A percentile compares a stretch with the other conserved stretches of the same genome.
Conservation (phyloP, 805 yeast genomes). For the Candida qinlingensis region DNA sequence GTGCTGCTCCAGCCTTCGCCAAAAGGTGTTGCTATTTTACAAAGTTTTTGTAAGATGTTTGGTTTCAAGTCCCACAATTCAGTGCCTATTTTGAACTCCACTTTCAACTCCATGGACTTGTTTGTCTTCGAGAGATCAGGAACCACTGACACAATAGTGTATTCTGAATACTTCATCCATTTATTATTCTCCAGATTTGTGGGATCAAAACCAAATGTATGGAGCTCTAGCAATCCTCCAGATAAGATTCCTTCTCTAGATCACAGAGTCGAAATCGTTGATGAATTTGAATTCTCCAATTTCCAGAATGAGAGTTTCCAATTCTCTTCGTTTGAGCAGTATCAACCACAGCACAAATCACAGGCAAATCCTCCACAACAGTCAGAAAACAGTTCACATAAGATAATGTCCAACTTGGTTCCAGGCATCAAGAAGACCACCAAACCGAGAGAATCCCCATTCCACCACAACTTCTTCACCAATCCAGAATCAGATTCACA, state of each 20-base stretch:
- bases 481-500: conserved; percentile 87
- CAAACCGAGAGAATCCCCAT: conserved; percentile 45
- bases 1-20: conserved; percentile 78
- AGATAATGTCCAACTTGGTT: background rate
- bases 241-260: conserved; percentile 41
- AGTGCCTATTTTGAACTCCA: conserved; percentile 48
- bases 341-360: conserved; percentile 1
- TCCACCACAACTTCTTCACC: conserved; percentile 70
- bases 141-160: conserved; percentile 50
- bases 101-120: conserved; percentile 67
- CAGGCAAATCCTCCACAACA: background rate
- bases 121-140: conserved; percentile 62
- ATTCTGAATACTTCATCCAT: conserved; percentile 59
- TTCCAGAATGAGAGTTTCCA: conserved; percentile 10
- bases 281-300: conserved; percentile 31
- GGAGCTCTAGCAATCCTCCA: conserved; percentile 53
- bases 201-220: conserved; percentile 65
- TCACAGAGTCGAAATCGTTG: conserved; percentile 28
- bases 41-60: conserved; percentile 48
- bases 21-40: conserved; percentile 74
- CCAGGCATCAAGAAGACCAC: conserved; percentile 7
- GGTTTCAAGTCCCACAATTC: conserved; percentile 40
- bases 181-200: conserved; percentile 56
- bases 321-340: conserved; percentile 5
- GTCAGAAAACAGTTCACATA: background rate